Conservation (phyloP, 345 rosid genomes). For the Geranium rotundifolium region DNA sequence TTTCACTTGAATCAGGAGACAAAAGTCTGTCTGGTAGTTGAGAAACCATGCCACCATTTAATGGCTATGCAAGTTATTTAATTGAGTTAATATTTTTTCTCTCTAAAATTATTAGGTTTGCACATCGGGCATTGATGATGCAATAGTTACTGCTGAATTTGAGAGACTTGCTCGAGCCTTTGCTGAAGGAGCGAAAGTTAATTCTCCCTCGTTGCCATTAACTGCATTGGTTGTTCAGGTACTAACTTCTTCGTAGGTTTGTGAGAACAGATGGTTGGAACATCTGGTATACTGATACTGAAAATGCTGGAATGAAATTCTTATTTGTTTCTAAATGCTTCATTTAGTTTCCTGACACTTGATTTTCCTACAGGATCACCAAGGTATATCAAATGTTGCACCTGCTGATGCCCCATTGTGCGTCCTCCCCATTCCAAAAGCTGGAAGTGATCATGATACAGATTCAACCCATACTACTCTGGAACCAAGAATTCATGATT, state of each 20-base stretch:
- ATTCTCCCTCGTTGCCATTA: conserved; percentile 60
- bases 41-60: not conserved
- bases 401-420: conserved; percentile 76
- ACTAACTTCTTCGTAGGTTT: not conserved
- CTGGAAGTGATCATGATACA: conserved; percentile 22
- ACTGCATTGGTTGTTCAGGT: conserved; percentile 91
- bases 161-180: conserved; percentile 58
- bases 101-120: conserved; percentile 36
- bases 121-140: conserved; percentile 38
- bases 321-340: not conserved
- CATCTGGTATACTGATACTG: not conserved
- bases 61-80: not conserved
- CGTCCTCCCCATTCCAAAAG: conserved; percentile 27
- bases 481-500: conserved; percentile 81
- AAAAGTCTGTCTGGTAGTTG: not conserved
- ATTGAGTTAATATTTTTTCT: not conserved
- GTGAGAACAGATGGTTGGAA: not conserved
- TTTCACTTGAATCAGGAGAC: not conserved
- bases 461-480: conserved; percentile 20
- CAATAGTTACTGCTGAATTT: conserved; percentile 42
- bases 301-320: not conserved
- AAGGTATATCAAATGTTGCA: conserved; percentile 88
- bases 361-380: conserved; percentile 56
- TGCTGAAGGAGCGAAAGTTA: conserved; percentile 48
- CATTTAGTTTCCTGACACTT: not conserved